A percentile compares a stretch with the other conserved stretches of the same genome.
Evolutionary conservation across 2,329 filamentous ascomycete species (phyloP).

Genomic region (Epichloe hybrida): DNA sequence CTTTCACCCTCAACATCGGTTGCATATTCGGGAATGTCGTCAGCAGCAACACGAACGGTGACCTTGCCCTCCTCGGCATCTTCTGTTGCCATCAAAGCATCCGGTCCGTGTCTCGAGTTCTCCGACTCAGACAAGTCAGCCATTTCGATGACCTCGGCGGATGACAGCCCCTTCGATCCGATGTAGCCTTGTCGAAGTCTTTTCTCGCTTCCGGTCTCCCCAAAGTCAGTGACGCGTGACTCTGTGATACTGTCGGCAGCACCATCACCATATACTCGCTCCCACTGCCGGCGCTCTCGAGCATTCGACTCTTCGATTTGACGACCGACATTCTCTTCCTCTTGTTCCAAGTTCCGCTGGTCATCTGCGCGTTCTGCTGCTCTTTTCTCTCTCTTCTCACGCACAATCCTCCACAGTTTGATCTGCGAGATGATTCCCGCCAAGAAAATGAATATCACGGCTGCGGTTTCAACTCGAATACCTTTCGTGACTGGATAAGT

Average conservation of each 20-base stretch:
- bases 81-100: conserved; percentile 28
- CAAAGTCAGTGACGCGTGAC: conserved; percentile 38
- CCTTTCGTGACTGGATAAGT: conserved; percentile 80
- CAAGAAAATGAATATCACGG: conserved; percentile 59
- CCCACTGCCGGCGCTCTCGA: conserved; percentile 57
- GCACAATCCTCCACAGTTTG: conserved; percentile 72
- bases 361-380: conserved; percentile 36
- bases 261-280: conserved; percentile 58
- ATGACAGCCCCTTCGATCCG: conserved; percentile 22
- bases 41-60: conserved; percentile 38
- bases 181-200: conserved; percentile 20
- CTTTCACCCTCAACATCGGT: conserved; percentile 11
- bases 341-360: conserved; percentile 40
- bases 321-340: conserved; percentile 59
- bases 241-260: conserved; percentile 19
- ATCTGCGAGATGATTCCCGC: conserved; percentile 74
- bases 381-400: conserved; percentile 42
- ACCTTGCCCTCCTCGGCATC: conserved; percentile 31
- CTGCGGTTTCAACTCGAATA: conserved; percentile 73
- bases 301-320: conserved; percentile 49
- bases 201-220: conserved; percentile 35
- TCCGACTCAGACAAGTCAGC: conserved; percentile 29
- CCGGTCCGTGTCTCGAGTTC: conserved; percentile 15
- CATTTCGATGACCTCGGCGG: conserved; percentile 41
- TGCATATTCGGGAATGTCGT: conserved; percentile 26